Conservation (phyloP, 106 monocot genomes). For the Dendrobium officinale region DNA sequence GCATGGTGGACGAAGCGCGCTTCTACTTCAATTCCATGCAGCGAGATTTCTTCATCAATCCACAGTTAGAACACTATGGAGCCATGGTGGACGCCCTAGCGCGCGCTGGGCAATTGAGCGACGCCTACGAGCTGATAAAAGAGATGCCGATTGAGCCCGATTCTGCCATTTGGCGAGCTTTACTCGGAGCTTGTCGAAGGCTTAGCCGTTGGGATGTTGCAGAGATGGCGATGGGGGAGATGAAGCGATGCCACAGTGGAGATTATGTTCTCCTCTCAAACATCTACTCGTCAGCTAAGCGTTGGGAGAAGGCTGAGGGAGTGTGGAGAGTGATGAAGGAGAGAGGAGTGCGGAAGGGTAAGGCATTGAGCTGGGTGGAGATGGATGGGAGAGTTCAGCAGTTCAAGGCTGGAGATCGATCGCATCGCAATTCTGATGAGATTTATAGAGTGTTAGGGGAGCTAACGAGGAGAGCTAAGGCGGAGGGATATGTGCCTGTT, state of each 20-base stretch:
- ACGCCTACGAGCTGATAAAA: constrained; percentile 26
- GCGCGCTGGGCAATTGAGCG: constrained; percentile 34
- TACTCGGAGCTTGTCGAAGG: constrained; percentile 43
- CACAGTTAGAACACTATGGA: constrained; percentile 43
- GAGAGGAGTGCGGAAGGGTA: constrained; percentile 3
- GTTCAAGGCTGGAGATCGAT: constrained; percentile 26
- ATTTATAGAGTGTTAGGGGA: constrained; percentile 21
- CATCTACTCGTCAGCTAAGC: constrained; percentile 14
- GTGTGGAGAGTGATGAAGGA: constrained; percentile 13
- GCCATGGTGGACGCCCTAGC: constrained; percentile 44
- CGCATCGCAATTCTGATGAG: constrained; percentile 15
- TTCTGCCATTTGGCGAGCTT: constrained; percentile 33
- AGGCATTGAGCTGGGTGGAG: constrained; percentile 16
- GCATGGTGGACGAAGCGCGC: constrained; percentile 30
- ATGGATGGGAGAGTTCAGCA: constrained; percentile 18
- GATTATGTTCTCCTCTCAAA: constrained; percentile 32
- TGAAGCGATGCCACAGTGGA: constrained; percentile 18
- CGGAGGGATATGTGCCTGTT: constrained; percentile 29
- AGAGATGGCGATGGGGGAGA: constrained; percentile 17
- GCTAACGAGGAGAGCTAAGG: constrained; percentile 29
- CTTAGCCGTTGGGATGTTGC: constrained; percentile 22
- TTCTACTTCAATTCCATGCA: constrained; percentile 30
- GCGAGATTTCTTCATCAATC: constrained; percentile 19
- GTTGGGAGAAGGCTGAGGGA: constrained; percentile 6
- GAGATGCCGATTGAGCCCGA: constrained; percentile 36